Conservation (phyloP, 768 basidiomycete species). For the Suillus plorans region DNA sequence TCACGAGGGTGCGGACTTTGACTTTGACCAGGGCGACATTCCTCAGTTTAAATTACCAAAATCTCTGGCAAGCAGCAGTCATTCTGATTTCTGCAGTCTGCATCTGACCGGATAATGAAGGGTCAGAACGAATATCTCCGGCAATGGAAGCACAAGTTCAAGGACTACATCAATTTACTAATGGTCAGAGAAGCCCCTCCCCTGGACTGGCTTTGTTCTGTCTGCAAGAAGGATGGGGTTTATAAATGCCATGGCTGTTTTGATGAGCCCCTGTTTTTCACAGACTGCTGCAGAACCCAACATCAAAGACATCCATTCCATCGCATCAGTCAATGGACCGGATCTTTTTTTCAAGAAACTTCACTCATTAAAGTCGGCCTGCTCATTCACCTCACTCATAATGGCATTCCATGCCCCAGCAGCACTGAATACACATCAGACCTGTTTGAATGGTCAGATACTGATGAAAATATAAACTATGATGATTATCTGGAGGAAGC, state of each 20-base stretch:
- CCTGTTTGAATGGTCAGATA: background rate
- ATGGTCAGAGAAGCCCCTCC: no score
- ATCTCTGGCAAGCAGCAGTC: no score
- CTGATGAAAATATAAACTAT: background rate
- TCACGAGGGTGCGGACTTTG: no score
- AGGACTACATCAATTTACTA: no score
- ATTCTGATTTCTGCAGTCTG: background rate
- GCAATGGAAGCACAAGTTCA: no score
- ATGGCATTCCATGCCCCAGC: background rate
- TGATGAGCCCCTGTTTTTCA: background rate
- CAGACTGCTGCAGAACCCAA: no score
- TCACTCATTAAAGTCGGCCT: background rate
- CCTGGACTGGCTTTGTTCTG: background rate
- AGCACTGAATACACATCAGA: background rate
- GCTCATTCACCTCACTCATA: background rate
- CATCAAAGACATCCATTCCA: background rate
- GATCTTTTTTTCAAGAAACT: background rate
- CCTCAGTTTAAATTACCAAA: no score
- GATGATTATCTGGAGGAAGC: background rate
- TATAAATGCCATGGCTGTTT: background rate
- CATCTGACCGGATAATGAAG: no score
- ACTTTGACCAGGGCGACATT: no score
- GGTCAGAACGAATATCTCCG: no score
- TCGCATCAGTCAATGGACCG: background rate
- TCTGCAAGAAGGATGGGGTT: background rate